These are phyloP conservation scores for Lecanicillium sp. DNA, from an alignment of 2,329 filamentous ascomycete genomes.

Conservation along the genomic window DNA sequence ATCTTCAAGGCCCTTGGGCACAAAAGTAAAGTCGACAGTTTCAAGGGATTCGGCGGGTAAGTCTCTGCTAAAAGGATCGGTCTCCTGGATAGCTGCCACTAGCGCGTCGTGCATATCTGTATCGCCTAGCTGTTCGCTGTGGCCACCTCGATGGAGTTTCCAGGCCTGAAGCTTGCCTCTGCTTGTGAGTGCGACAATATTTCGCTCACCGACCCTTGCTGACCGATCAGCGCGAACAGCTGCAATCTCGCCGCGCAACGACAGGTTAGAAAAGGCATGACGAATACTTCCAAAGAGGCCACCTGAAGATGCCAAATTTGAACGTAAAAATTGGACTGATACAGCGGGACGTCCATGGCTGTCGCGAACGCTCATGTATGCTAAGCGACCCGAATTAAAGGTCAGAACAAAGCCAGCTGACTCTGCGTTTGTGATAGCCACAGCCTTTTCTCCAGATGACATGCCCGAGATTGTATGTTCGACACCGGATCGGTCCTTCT, in stretches of 20 bases:
- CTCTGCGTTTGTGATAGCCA: conserved; percentile 74
- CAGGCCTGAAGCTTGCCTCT: conserved; percentile 75
- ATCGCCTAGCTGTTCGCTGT: conserved; percentile 66
- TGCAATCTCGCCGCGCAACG: conserved; percentile 67
- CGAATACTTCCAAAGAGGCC: conserved; percentile 78
- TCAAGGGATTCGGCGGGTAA: conserved; percentile 55
- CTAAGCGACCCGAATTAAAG: conserved; percentile 78
- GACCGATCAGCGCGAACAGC: conserved; percentile 70
- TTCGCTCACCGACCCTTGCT: conserved; percentile 70
- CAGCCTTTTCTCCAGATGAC: conserved; percentile 68
- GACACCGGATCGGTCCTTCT: conserved; percentile 71
- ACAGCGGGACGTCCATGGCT: conserved; percentile 78
- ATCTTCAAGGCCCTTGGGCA: conserved; percentile 42
- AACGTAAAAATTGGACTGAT: conserved; percentile 66
- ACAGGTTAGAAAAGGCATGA: conserved; percentile 61
- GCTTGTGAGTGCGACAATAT: conserved; percentile 70
- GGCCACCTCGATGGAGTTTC: conserved; percentile 82
- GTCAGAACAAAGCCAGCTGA: conserved; percentile 76
- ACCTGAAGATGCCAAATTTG: conserved; percentile 43
- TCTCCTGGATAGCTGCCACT: conserved; percentile 49
- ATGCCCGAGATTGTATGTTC: conserved; percentile 68
- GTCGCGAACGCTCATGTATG: conserved; percentile 80
- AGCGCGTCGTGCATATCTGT: conserved; percentile 61
- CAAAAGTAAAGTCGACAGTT: conserved; percentile 72
- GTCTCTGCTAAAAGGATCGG: conserved; percentile 38